Evolutionary conservation across 2,329 filamentous ascomycete species (phyloP).

Genomic region (Claviceps humidiphila): DNA sequence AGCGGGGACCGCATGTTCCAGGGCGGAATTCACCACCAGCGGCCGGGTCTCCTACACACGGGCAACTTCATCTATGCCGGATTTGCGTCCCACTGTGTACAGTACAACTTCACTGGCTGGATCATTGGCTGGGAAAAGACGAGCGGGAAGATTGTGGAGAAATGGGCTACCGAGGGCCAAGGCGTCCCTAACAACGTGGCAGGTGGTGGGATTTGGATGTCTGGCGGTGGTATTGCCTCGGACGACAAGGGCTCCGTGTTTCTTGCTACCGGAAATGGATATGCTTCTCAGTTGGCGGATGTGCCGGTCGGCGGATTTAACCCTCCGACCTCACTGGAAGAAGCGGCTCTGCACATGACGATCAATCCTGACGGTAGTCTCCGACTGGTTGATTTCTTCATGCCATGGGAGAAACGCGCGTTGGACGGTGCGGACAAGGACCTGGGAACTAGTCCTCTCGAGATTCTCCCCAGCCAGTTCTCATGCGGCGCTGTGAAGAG

Average conservation of each 20-base stretch:
- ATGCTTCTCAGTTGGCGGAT: conserved; percentile 24
- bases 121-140: conserved; percentile 35
- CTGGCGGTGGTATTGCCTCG: conserved; percentile 25
- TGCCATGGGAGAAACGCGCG: conserved; percentile 37
- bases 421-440: conserved; percentile 38
- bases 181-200: conserved; percentile 23
- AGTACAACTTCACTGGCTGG: conserved; percentile 42
- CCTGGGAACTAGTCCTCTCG: conserved; percentile 32
- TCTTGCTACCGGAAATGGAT: conserved; percentile 26
- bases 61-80: conserved; percentile 36
- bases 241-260: conserved; percentile 27
- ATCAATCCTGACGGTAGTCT: conserved; percentile 28
- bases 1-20: conserved; percentile 34
- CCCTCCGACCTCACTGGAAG: conserved; percentile 28
- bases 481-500: conserved; percentile 28
- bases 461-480: conserved; percentile 28
- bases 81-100: conserved; percentile 42
- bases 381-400: conserved; percentile 37
- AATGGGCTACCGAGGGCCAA: conserved; percentile 27
- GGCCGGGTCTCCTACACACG: conserved; percentile 32
- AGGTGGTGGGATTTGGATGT: conserved; percentile 32
- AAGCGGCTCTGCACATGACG: conserved; percentile 31
- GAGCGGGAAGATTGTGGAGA: conserved; percentile 22
- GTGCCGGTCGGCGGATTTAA: conserved; percentile 25
- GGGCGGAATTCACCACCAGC: conserved; percentile 38